Conservation (phyloP, 306 rosid species). For the Albizia julibrissin region DNA sequence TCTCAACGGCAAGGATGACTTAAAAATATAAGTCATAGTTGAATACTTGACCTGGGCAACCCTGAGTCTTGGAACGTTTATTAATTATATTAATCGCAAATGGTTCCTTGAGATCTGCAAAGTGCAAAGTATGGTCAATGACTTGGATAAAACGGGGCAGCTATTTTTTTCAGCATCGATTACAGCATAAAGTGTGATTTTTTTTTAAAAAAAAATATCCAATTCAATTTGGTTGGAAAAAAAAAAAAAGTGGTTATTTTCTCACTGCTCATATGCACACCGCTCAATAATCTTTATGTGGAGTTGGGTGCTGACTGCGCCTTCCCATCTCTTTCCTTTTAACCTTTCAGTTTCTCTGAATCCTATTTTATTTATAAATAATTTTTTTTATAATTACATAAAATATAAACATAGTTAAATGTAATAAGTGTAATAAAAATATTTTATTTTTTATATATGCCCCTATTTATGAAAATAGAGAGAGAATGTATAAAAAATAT, state of each 20-base stretch:
- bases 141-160: background rate
- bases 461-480: too few relatives aligned
- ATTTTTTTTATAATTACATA: too few relatives aligned
- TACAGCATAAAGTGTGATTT: background rate
- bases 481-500: too few relatives aligned
- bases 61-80: background rate
- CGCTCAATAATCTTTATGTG: background rate
- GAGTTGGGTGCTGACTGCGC: slow-evolving; percentile 29
- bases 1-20: too few relatives aligned
- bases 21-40: too few relatives aligned
- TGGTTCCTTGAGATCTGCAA: background rate
- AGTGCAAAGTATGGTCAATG: background rate
- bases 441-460: too few relatives aligned
- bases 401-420: too few relatives aligned
- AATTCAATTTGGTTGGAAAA: background rate
- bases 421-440: too few relatives aligned
- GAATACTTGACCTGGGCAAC: background rate
- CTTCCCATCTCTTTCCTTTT: background rate
- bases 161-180: background rate
- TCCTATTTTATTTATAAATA: too few relatives aligned
- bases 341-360: background rate
- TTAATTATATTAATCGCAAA: background rate
- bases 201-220: background rate
- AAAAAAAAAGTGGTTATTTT: background rate
- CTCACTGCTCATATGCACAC: background rate